Base-by-base conservation (phyloP, 805 yeast genomes). In the Wickerhamomyces subpelliculosus region DNA sequence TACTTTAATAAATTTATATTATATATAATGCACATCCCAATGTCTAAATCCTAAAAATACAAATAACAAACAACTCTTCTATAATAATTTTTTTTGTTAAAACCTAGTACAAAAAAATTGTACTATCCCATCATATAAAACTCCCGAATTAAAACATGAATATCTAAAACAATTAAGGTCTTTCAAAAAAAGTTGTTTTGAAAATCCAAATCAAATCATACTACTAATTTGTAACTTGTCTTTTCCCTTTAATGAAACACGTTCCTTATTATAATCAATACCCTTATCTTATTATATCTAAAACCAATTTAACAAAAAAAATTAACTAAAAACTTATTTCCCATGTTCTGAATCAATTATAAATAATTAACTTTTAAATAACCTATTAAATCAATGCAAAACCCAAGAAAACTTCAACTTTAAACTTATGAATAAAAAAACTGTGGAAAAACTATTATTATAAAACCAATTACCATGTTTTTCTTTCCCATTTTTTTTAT, bases 1-100 rank as follows among this genome's bases (percentile, higher is more conserved):
- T 27, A 27, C 29, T 27, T 27, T 16, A 27, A 16, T 16, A 16
- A 27, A 18, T 27, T 27, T 36, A 34, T 26, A 27, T 25, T 32
- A 32, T 23, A 20, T 30, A 19, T 31, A 33, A 39, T 46, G 46
- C 48, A 44, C 50, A 34, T 32, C 43, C 46, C 43, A 46, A 46
- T 46, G 50, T 46, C 50, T 46, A 42, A 46, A 46, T 37, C 48
- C 48, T 42, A 44, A 44, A 41, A 37, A 41, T 31, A 33, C 34
- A 42, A 44, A 40, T 39, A 41, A 41, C 45, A 35, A 37, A 41
- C 38, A 38, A 40, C 49, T 46, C 42, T 46, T 46, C 46, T 46
- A 44, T 28, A 37, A 41, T 32, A 31, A 32, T 38, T 35, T 38
- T 33, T 34, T n/a, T 19, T 34, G 18, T 28, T 21, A 32, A 30